These are phyloP conservation scores for Pythium vanterpoolii DNA, from an alignment of 352 stramenopile species.

Conservation along the genomic window DNA sequence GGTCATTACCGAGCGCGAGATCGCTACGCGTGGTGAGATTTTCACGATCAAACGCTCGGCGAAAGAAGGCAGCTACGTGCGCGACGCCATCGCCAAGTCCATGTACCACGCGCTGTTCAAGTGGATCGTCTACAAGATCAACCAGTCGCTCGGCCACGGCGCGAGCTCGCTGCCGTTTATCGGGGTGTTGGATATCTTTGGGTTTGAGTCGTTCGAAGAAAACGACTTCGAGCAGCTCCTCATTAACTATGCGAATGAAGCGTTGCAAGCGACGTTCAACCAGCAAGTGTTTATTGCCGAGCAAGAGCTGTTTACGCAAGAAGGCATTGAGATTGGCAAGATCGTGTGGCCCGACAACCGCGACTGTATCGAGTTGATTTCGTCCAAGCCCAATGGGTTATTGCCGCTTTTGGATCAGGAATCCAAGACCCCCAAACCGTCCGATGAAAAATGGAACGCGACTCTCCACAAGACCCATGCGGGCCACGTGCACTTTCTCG, in stretches of 20 bases:
- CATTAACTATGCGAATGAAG: constrained; percentile 91
- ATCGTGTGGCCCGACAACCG: constrained; percentile 92
- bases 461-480: constrained; percentile 83
- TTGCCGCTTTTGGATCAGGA: constrained; percentile 84
- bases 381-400: constrained; percentile 77
- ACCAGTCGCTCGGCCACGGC: constrained; percentile 82
- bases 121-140: constrained; percentile 92
- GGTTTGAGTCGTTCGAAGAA: constrained; percentile 88
- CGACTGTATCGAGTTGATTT: constrained; percentile 89
- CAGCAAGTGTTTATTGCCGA: constrained; percentile 89
- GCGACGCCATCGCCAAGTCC: constrained; percentile 92
- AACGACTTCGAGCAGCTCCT: constrained; percentile 91
- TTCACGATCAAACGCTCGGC: constrained; percentile 81
- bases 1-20: constrained; percentile 84
- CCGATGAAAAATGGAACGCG: constrained; percentile 84
- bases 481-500: constrained; percentile 83
- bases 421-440: constrained; percentile 88
- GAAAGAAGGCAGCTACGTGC: constrained; percentile 82
- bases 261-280: constrained; percentile 87
- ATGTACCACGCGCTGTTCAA: constrained; percentile 92
- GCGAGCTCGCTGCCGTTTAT: constrained; percentile 82
- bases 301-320: constrained; percentile 88
- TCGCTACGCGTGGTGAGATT: constrained; percentile 79
- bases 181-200: constrained; percentile 91
- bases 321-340: constrained; percentile 87